These are phyloP conservation scores for Calonectria pteridis DNA, from an alignment of 2,329 filamentous ascomycete species.

Conservation along the genomic window DNA sequence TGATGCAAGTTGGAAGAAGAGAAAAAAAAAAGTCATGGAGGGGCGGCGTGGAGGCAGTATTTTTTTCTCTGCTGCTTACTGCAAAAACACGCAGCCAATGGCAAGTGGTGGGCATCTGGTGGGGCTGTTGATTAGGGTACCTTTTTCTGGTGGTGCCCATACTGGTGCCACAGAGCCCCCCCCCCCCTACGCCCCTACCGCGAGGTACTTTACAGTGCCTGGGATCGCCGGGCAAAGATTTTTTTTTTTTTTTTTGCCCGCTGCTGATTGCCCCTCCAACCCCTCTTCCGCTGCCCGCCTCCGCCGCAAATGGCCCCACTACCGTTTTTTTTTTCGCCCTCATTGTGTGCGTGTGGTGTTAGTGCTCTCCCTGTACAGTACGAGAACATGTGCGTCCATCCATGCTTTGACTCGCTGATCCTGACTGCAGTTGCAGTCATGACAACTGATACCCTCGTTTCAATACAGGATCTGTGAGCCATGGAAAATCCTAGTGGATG, in stretches of 20 bases:
- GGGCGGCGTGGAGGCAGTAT: constrained; percentile 52
- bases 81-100: constrained; percentile 45
- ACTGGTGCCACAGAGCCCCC: neutral
- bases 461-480: neutral
- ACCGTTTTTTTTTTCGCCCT: constrained; percentile 19
- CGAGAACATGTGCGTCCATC: constrained; percentile 2
- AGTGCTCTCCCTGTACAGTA: constrained; percentile 4
- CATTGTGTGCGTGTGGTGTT: constrained; percentile 4
- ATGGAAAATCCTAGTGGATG: neutral
- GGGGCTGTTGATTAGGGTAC: constrained; percentile 46
- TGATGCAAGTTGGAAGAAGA: constrained; percentile 48
- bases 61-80: constrained; percentile 51
- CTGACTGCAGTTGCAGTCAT: neutral
- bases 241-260: constrained; percentile 4
- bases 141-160: constrained; percentile 24
- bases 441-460: neutral
- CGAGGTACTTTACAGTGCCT: constrained; percentile 6
- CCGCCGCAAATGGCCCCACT: constrained; percentile 18
- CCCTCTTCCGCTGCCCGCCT: constrained; percentile 19
- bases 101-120: constrained; percentile 27
- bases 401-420: constrained; percentile 3
- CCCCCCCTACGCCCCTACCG: constrained; percentile 11
- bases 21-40: constrained; percentile 57
- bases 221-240: constrained; percentile 3
- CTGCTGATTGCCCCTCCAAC: constrained; percentile 22